These are phyloP conservation scores for Emergomyces orientalis DNA, from an alignment of 2,329 filamentous ascomycete genomes.

Conservation along the genomic window DNA sequence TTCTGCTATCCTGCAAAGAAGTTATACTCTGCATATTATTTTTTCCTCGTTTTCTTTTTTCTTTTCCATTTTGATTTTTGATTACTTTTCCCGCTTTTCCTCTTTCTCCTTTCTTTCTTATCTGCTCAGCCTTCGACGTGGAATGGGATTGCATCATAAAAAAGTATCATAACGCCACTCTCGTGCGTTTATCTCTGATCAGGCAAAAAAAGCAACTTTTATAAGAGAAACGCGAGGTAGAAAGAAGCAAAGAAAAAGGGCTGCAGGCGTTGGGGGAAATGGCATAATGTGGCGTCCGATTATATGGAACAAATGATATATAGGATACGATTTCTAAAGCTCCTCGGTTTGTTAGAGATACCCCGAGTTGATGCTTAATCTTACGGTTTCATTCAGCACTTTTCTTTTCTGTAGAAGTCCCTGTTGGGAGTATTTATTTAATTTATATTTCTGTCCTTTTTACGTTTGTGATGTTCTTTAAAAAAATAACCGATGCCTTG, in stretches of 20 bases:
- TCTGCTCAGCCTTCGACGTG: neutral
- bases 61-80: neutral
- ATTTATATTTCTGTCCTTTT: neutral
- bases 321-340: slow-evolving; percentile 33
- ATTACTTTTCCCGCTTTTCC: neutral
- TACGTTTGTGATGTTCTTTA: neutral
- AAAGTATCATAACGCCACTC: neutral
- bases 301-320: slow-evolving; percentile 12
- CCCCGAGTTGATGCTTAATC: slow-evolving; percentile 43
- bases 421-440: neutral
- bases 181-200: neutral
- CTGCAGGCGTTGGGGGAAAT: slow-evolving; percentile 13
- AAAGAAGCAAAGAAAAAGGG: neutral
- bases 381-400: slow-evolving; percentile 21
- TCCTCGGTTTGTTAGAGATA: slow-evolving; percentile 43
- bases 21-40: slow-evolving; percentile 14
- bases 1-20: neutral
- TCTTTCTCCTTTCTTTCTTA: neutral
- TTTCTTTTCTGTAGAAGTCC: neutral
- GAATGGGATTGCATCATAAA: neutral
- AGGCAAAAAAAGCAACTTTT: neutral
- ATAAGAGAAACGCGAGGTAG: neutral
- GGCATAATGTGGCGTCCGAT: slow-evolving; percentile 14
- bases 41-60: slow-evolving; percentile 13
- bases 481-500: neutral